Base-by-base conservation (phyloP, 2,329 filamentous ascomycete species). In the Pseudopyrenochaeta lycopersici region DNA sequence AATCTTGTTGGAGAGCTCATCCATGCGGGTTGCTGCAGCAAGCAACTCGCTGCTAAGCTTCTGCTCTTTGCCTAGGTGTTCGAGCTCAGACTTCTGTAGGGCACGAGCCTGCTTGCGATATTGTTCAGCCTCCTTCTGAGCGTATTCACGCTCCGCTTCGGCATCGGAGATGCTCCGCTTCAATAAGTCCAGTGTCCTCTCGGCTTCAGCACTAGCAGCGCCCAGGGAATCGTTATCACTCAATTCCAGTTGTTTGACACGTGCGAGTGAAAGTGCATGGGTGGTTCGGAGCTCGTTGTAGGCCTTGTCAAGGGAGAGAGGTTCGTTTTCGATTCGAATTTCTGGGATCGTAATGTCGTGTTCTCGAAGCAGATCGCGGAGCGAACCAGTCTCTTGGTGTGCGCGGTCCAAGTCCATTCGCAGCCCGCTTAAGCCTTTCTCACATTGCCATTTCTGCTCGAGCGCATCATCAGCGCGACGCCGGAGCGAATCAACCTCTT, bases 371-470 rank as follows among this genome's bases (percentile, higher is more conserved):
- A 98, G 81, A 29, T 81, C 85, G 38, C 91, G 88, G 35, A 99
- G 83, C n/a, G 90, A 90, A 35, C 86, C 82, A 27, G 96, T 96
- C 78, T 99, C 95, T 73, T 95, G 90, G 75, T 97, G 92, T 21
- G 95, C 93, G 58, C 93, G 90, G 76, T 98, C 95, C 36, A 99
- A 85, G 71, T 98, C 94, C 90, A 97, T 97, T 79, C 97, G 96
- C 51, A 98, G 80, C 49, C 93, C 92, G 46, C 87, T 85, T 1
- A 98, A 81, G 15, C 92, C 92, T 77, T 96, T 96, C 77, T 97
- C 94, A 57, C 93, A 94, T 72, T 96, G 90, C 89, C 91, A 98
- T 77, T 98, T 98, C 69, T 96, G 91, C 70, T 97, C 92, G 12
- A 98, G 84, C 14, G 94, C 94, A 60, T 98, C 94, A 67, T 99